Evolutionary conservation across 140 eudicot genomes (phyloP).

Genomic region (Artemisia princeps): DNA sequence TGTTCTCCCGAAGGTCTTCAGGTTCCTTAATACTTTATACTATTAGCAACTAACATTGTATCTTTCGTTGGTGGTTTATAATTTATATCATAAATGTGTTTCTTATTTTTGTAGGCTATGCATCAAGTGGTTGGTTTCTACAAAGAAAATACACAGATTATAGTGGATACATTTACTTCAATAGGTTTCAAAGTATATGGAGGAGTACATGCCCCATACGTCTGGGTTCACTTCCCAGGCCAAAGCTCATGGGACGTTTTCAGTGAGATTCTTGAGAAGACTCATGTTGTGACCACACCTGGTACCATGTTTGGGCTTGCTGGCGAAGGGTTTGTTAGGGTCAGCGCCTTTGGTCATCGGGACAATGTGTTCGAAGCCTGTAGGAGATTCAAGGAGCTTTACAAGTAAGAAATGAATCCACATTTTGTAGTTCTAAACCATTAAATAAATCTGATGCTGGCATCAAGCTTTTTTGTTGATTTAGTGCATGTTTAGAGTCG

Average conservation of each 20-base stretch:
- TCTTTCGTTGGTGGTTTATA: background rate
- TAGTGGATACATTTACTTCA: conserved; percentile 69
- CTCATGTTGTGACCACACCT: conserved; percentile 77
- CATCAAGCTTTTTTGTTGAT: conserved; percentile 6
- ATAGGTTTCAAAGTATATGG: conserved; percentile 78
- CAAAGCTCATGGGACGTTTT: conserved; percentile 84
- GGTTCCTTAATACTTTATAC: conserved; percentile 36
- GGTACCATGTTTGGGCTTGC: conserved; percentile 88
- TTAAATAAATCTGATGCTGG: conserved; percentile 21
- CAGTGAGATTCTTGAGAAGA: conserved; percentile 85
- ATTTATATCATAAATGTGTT: background rate
- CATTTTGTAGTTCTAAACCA: conserved; percentile 20
- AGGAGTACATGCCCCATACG: conserved; percentile 76
- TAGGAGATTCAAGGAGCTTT: conserved; percentile 60
- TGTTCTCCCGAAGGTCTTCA: conserved; percentile 70
- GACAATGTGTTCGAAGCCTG: conserved; percentile 73
- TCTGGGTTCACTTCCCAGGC: conserved; percentile 61
- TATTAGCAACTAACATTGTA: background rate
- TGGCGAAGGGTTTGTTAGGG: conserved; percentile 86
- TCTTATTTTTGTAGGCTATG: conserved; percentile 55
- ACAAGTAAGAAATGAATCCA: conserved; percentile 41
- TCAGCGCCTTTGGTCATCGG: conserved; percentile 72
- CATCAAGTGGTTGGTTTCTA: conserved; percentile 65
- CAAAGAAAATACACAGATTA: conserved; percentile 73
- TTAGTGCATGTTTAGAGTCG: conserved; percentile 10